These are phyloP conservation scores for Adansonia rubrostipa DNA, from an alignment of 441 rosid genomes.

Conservation along the genomic window DNA sequence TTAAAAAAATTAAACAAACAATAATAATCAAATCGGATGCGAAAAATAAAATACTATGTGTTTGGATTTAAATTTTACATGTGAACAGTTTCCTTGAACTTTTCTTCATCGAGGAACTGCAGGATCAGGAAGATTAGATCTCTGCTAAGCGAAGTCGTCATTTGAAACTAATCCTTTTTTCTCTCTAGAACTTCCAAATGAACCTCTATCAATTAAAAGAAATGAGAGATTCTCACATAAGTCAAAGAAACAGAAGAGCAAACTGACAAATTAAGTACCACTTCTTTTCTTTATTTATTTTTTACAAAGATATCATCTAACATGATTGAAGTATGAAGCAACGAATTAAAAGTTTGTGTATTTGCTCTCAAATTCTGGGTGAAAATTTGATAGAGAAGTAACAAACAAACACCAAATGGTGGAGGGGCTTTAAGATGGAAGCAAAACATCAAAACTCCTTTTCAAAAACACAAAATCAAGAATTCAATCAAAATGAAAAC, in stretches of 20 bases:
- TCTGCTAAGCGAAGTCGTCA: slow-evolving; percentile 51
- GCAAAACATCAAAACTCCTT: slow-evolving; percentile 9
- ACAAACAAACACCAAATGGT: neutral
- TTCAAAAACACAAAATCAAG: neutral
- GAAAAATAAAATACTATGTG: too few relatives aligned
- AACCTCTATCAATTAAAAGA: slow-evolving; percentile 2
- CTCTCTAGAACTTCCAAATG: slow-evolving; percentile 22
- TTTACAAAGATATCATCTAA: neutral
- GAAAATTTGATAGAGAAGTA: neutral
- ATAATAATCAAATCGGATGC: neutral
- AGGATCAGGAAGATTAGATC: slow-evolving; percentile 58
- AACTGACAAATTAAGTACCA: neutral
- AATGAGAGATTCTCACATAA: slow-evolving; percentile 4
- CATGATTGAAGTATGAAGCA: slow-evolving; percentile 7
- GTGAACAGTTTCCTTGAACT: slow-evolving; percentile 54
- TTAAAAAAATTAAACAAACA: neutral
- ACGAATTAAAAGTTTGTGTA: neutral
- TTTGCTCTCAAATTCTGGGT: slow-evolving; percentile 8
- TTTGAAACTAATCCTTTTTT: slow-evolving; percentile 29
- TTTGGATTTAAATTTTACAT: slow-evolving; percentile 32
- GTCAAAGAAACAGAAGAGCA: slow-evolving; percentile 23
- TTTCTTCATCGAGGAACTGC: slow-evolving; percentile 64
- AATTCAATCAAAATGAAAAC: neutral
- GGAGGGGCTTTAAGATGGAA: slow-evolving; percentile 1
- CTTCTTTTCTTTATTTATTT: neutral